These are phyloP conservation scores for Rhodamnia rubescens DNA, from an alignment of 345 rosid genomes.

Conservation along the genomic window DNA sequence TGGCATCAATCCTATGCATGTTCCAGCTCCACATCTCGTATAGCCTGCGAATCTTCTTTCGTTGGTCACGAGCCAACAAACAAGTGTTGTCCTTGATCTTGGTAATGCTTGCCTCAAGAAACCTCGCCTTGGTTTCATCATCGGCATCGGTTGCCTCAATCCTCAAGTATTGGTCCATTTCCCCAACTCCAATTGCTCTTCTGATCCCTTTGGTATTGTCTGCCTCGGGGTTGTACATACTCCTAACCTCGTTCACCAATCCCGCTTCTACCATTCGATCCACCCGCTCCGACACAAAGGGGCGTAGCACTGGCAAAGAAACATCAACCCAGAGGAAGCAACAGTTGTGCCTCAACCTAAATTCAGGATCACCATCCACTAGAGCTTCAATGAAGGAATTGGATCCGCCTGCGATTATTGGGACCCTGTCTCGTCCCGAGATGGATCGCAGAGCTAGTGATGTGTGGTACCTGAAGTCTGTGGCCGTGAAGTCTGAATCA, in stretches of 20 bases:
- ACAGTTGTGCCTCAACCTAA: slow-evolving; percentile 53
- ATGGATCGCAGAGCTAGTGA: slow-evolving; percentile 32
- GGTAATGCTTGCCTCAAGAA: slow-evolving; percentile 36
- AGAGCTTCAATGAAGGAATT: slow-evolving; percentile 70
- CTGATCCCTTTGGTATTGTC: slow-evolving; percentile 56
- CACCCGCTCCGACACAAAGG: slow-evolving; percentile 66
- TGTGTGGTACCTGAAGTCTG: slow-evolving; percentile 40
- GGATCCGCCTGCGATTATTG: slow-evolving; percentile 87
- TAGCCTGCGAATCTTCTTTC: slow-evolving; percentile 49
- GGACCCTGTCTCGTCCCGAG: slow-evolving; percentile 26
- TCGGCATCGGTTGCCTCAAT: slow-evolving; percentile 12
- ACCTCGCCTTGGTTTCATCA: slow-evolving; percentile 8
- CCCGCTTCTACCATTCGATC: slow-evolving; percentile 70
- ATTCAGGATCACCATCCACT: slow-evolving; percentile 40
- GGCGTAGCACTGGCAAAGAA: slow-evolving; percentile 32
- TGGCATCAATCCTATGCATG: slow-evolving; percentile 72
- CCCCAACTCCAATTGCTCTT: slow-evolving; percentile 75
- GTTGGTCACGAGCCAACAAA: slow-evolving; percentile 38
- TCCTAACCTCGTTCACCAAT: slow-evolving; percentile 50
- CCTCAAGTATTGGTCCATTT: slow-evolving; percentile 50
- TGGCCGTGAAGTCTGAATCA: slow-evolving; percentile 35
- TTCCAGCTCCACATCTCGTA: slow-evolving; percentile 41
- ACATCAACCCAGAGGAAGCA: slow-evolving; percentile 89
- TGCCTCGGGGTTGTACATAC: slow-evolving; percentile 33
- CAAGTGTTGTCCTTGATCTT: slow-evolving; percentile 57